Base-by-base conservation (phyloP, 1,284 basidiomycete genomes). In the Somion occarium region DNA sequence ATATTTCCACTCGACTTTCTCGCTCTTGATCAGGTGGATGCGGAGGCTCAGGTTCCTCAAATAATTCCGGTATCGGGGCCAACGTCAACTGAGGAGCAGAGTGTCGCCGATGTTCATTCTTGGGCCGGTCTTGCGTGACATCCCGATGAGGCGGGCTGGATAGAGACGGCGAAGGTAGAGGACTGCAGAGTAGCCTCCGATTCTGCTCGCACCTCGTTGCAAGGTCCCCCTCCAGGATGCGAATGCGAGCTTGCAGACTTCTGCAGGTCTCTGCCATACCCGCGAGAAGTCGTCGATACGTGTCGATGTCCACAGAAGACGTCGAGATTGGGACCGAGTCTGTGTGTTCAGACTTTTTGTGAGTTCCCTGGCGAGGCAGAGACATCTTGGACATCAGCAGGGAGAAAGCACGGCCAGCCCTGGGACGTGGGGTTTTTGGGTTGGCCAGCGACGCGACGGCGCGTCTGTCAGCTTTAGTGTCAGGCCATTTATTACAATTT, bases 231-330 rank as follows among this genome's bases (percentile, higher is more conserved):
- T 52, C 50, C 38, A 52, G 25, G 20, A 24, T 44, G 5, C 46
- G 9, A 23, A 52, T 52, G 19, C 50, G 50, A 5, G 45, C 20
- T 25, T 52, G 50, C 4, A 52, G 46, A 18, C 45, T 34, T 24
- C 50, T 39, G 30, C 50, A 52, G 4, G 50, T 52, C 3, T 47
- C 39, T 24, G 50, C 50, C 50, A 52, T 52, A 15, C 42, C 37
- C 5, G 46, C 37, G 19, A 52, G 38, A 12, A 52, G 23, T n/a
- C 44, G 34, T 13, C 50, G 50, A 26, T 52, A 52, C 13, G 37
- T 41, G 15, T 37, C 50, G 15, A 46, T 23, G 5, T 52, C 50
- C 30, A 34, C 7, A 34, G n/a, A n/a, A n/a, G n/a, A n/a, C n/a
- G n/a, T n/a, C n/a, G n/a, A n/a, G 5, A n/a, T n/a, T n/a, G n/a